A percentile compares a stretch with the other conserved stretches of the same genome.
phyloP scores from a whole-genome alignment of 495 filamentous ascomycete genomes.

The Chaetomium tenue region DNA sequence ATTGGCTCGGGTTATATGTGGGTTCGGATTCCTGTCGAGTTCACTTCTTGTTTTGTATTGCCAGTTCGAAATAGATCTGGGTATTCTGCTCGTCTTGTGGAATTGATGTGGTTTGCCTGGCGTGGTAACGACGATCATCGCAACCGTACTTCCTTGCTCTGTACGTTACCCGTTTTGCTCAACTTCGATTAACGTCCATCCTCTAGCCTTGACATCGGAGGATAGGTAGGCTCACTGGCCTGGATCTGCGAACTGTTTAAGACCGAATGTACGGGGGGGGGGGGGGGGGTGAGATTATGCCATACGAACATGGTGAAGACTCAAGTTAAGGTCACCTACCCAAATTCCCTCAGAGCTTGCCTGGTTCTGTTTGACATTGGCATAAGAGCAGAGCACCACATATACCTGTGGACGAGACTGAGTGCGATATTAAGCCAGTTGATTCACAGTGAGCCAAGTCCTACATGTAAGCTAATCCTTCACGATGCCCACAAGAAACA shows the following conservation, averaged over 20 bases:
- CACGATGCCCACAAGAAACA: background rate
- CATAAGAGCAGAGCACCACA: background rate
- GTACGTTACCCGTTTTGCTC: no score
- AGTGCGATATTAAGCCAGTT: background rate
- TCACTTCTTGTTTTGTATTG: background rate
- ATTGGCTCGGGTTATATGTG: background rate
- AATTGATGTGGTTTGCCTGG: background rate
- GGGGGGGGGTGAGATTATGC: no score
- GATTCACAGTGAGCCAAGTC: background rate
- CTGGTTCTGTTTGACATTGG: background rate
- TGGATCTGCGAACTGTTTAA: no score
- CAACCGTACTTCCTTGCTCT: no score
- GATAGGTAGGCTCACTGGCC: no score
- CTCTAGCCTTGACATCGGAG: no score
- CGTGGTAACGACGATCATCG: no score
- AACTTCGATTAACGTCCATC: no score
- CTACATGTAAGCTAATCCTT: background rate
- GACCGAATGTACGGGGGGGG: no score
- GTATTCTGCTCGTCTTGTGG: background rate
- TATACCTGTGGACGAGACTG: background rate
- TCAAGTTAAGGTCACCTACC: no score
- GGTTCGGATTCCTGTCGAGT: background rate
- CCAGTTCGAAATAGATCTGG: background rate
- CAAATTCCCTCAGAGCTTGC: no score
- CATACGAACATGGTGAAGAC: no score